A percentile compares a stretch with the other conserved stretches of the same genome.
Conservation (phyloP, 2,329 filamentous ascomycete genomes). For the Samsoniella hepiali region DNA sequence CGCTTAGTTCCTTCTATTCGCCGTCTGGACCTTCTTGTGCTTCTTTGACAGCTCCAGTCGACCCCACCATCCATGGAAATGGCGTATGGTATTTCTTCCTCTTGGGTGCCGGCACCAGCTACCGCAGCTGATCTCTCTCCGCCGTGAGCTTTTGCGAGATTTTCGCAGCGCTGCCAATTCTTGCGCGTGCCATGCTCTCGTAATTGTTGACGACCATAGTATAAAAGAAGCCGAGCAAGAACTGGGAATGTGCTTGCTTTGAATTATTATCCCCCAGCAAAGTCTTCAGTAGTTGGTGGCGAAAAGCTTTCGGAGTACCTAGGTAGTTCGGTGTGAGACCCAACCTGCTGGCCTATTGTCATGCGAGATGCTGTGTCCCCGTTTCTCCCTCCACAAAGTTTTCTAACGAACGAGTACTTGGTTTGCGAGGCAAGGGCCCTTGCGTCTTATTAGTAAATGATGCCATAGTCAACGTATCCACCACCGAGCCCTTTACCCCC, state of each 20-base stretch:
- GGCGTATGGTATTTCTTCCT: not conserved
- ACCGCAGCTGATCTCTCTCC: not conserved
- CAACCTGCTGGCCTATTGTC: not conserved
- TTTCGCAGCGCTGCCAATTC: not conserved
- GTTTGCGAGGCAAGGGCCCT: not conserved
- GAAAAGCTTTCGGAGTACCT: not conserved
- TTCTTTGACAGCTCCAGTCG: constrained; percentile 10
- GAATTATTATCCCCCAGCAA: not conserved
- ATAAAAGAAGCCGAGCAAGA: not conserved
- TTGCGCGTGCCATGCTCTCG: not conserved
- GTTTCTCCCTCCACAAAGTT: not conserved
- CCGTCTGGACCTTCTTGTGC: constrained; percentile 9
- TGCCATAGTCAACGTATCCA: constrained; percentile 11
- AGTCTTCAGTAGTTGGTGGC: not conserved
- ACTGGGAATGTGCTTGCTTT: too few species aligned
- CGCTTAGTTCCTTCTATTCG: constrained; percentile 14
- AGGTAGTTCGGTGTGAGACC: not conserved
- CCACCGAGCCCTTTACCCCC: not conserved
- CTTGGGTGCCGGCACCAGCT: not conserved
- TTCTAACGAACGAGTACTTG: not conserved
- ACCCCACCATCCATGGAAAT: constrained; percentile 5
- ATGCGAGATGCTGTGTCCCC: not conserved
- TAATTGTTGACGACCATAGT: not conserved
- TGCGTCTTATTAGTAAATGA: not conserved
- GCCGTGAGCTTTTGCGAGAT: not conserved